Evolutionary conservation across 2,329 filamentous ascomycete species (phyloP), one percentile per base, ranked within the genome.

Genomic region (Didymellaceae sp.): DNA sequence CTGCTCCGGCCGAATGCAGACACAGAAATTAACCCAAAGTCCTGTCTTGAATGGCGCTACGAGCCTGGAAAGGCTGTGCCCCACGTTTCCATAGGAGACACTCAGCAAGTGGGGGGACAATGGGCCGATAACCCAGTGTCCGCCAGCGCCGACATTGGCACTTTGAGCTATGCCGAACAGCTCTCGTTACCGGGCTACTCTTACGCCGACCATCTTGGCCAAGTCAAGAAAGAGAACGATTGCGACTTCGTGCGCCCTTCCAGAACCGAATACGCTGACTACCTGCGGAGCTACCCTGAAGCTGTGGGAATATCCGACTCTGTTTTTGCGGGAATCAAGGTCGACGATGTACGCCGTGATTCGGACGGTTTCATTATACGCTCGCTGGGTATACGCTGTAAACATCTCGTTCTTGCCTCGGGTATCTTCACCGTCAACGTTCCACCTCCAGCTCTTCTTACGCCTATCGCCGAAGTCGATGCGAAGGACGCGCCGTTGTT

Each of bases 91-190:
- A 72, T 86, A 45, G 83, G 83, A 13, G 74, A 81, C 48, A 74
- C 81, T 0, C 47, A 69, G 7, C 67, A 75, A 31, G 74, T 82
- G 1, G 83, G 83, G 13, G 83, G 83, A 6, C 83, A 86, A 63
- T 86, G 83, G 83, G 79, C 78, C 1, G 80, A 82, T 40, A 78
- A 82, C 47, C 77, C 79, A 0, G 74, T 78, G 11, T 74, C 74
- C 20, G 77, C 79, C 3, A 82, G 78, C 62, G 79, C 78, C 67
- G 77, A 84, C 48, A 84, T 85, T 54, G 81, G 80, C 33, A 81
- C 83, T 0, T 63, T 86, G 66, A 85, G 82, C 65, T 86, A 86
- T 71, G 82, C 82, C 2, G 82, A 83, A 50, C 82, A 84, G 78
- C 74, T 86, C 6, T 84, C 81, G 11, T 71, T 86, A 20, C 83